Percentiles rank a stretch among this genome's conserved stretches.
phyloP scores from a whole-genome alignment of 2,329 filamentous ascomycete species.

The Neofusicoccum ribis region DNA sequence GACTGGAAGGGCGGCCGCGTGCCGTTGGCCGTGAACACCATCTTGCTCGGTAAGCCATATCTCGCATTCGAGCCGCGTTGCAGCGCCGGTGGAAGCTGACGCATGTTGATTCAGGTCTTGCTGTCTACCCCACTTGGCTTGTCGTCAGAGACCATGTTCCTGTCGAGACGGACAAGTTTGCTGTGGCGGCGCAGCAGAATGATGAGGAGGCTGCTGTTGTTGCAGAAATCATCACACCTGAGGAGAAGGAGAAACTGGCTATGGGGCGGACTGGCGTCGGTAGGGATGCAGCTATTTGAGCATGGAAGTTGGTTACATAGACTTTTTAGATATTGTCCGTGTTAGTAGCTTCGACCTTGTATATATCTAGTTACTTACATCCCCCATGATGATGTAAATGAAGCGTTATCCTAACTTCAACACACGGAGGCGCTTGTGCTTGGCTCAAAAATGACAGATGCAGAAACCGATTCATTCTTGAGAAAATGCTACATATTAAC shows the following conservation, averaged over 20 bases:
- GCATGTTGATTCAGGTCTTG: slow-evolving; percentile 20
- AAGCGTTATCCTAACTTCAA: too few relatives aligned
- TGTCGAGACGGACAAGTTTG: slow-evolving; percentile 21
- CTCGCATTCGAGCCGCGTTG: not conserved
- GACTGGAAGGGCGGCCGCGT: slow-evolving; percentile 47
- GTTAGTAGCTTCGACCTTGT: too few relatives aligned
- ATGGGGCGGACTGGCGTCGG: not conserved
- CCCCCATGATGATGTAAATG: too few relatives aligned
- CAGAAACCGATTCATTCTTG: too few relatives aligned
- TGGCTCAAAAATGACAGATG: too few relatives aligned
- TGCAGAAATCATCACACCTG: not conserved
- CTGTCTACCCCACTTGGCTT: slow-evolving; percentile 34
- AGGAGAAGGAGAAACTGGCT: not conserved
- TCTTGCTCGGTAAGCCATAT: slow-evolving; percentile 26
- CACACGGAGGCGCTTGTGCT: too few relatives aligned
- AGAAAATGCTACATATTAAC: too few relatives aligned
- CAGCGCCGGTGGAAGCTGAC: too few relatives aligned
- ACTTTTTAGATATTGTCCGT: too few relatives aligned
- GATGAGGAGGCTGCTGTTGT: not conserved
- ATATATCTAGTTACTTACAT: too few relatives aligned
- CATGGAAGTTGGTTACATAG: too few relatives aligned
- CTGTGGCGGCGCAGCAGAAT: not conserved
- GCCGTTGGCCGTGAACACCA: slow-evolving; percentile 44
- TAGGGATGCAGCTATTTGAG: not conserved
- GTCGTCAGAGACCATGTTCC: slow-evolving; percentile 33